These are phyloP conservation scores for Helichrysum umbraculigerum DNA, from an alignment of 129 eudicot genomes.

Conservation along the genomic window DNA sequence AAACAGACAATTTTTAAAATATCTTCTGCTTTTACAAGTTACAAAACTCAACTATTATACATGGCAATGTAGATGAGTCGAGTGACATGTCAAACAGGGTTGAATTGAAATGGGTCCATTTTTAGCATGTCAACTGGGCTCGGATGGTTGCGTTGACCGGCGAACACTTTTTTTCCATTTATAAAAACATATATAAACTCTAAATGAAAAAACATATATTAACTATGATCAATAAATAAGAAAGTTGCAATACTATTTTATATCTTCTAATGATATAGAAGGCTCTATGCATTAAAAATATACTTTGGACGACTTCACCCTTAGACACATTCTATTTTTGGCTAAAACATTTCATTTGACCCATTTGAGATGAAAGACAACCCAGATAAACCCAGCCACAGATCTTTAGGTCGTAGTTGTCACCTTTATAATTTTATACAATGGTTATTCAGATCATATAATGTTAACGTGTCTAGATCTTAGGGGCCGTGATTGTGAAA, in stretches of 20 bases:
- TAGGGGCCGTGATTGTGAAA: not conserved
- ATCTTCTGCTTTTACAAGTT: slow-evolving; percentile 7
- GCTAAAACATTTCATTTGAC: not conserved
- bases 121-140: not conserved
- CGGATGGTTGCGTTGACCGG: not conserved
- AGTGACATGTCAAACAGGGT: not conserved
- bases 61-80: not conserved
- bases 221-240: too few species aligned
- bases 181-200: not conserved
- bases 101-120: not conserved
- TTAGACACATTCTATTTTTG: slow-evolving; percentile 6
- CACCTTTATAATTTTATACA: not conserved
- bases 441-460: not conserved
- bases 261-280: too few species aligned
- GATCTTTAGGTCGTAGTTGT: not conserved
- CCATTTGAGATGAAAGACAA: slow-evolving; percentile 3
- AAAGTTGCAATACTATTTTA: too few species aligned
- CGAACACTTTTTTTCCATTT: slow-evolving; percentile 3
- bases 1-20: not conserved
- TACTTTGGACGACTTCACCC: not conserved
- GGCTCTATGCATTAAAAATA: not conserved
- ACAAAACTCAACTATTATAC: not conserved
- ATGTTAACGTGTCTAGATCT: not conserved
- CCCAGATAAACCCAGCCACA: not conserved
- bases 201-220: not conserved